Base-by-base conservation (phyloP, 1,139 yeast species). In the Sugiyamaella neomexicana region DNA sequence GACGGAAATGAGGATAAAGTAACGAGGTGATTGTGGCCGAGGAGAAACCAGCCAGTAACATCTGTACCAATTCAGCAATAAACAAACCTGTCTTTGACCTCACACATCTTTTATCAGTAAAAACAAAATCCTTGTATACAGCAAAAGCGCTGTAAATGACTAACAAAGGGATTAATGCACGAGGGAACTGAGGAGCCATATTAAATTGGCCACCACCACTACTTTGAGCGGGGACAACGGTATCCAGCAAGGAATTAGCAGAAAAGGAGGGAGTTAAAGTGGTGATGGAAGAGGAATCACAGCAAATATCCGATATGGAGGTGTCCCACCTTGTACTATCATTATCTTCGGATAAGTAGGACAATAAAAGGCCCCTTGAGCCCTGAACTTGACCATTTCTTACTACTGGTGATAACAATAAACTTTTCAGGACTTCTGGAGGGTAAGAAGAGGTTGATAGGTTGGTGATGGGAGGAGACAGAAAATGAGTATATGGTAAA, bases 71-170 rank as follows among this genome's bases (percentile, higher is more conserved):
- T 74, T 86, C 83, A 0, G 90, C 91, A n/a, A 78, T 55, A 6
- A 84, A 61, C 10, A 87, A 70, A 0, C 93, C 91, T 1, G 75
- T 48, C 61, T 77, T 78, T 1, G 91, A 85, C 51, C 82, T 77
- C 9, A 86, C 79, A 17, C 81, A 74, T 47, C 80, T 79, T 50
- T 79, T 71, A 57, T 82, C 80, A 16, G 81, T 71, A 31, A 85
- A 71, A 15, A 85, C 75, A n/a, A 83, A 62, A 2, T 70, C 50
- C 47, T 74, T 68, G 58, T 77, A 77, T 2, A 71, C 23, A 0
- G 69, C 55, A 2, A 75, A 64, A 2, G 68, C 42, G 0, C 68
- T 49, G 55, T 76, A 76, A 1, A 70, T 62, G 0, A 66, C 15
- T 16, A 55, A 29, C 12, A 54, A 40, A 2, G 53, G 50, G n/a